Percentiles rank a stretch among this genome's conserved stretches.
Conservation (phyloP, 2,329 filamentous ascomycete species). For the Stemphylium beticola region DNA sequence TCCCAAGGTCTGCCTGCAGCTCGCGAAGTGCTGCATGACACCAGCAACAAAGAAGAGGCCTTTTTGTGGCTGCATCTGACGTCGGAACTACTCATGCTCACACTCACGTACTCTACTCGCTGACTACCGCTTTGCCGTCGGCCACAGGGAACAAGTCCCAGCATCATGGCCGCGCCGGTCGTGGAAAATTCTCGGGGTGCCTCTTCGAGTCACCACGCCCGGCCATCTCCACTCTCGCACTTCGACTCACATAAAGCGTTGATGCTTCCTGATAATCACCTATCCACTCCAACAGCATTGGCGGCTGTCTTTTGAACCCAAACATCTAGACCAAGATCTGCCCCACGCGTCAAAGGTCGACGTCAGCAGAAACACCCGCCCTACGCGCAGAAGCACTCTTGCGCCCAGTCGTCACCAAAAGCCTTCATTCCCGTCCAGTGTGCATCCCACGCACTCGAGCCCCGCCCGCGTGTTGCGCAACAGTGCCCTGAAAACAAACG, state of each 20-base stretch:
- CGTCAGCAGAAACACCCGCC: conserved; percentile 29
- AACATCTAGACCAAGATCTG: conserved; percentile 4
- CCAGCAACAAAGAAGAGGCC: conserved; percentile 14
- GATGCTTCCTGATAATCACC: conserved; percentile 17
- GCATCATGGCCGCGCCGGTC: conserved; percentile 24
- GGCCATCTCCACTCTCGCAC: conserved; percentile 35
- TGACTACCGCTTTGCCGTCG: conserved; percentile 20
- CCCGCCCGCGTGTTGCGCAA: conserved; percentile 29
- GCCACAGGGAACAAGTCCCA: conserved; percentile 19
- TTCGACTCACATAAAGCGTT: conserved; percentile 32
- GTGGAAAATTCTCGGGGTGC: conserved; percentile 30
- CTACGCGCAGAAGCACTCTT: conserved; percentile 32
- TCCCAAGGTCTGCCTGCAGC: conserved; percentile 7
- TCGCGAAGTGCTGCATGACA: conserved; percentile 21
- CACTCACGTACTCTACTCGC: conserved; percentile 18
- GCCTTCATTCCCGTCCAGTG: conserved; percentile 18
- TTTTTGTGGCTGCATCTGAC: conserved; percentile 17
- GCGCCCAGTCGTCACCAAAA: conserved; percentile 23
- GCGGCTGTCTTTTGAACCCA: conserved; percentile 5
- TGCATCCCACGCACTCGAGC: conserved; percentile 35
- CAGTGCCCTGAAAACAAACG: conserved; percentile 29
- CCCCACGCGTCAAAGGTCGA: conserved; percentile 10
- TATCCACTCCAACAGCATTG: conserved; percentile 5
- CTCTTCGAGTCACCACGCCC: conserved; percentile 37
- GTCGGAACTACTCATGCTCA: conserved; percentile 10